Base-by-base conservation (phyloP, 208 protist species). In the Leishmania tropica region DNA sequence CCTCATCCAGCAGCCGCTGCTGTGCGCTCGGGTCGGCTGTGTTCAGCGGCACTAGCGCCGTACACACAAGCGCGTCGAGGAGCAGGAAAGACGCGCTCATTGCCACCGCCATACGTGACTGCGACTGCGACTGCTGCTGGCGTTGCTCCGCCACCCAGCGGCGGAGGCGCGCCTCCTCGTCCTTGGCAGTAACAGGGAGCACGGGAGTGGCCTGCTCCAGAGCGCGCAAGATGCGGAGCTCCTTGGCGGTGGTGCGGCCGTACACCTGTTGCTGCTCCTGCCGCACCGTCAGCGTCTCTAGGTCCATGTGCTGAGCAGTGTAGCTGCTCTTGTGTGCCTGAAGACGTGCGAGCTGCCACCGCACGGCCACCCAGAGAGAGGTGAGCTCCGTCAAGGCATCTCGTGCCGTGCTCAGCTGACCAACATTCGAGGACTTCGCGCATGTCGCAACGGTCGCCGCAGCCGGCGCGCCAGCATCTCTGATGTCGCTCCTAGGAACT, bases 331-430 rank as follows among this genome's bases (percentile, higher is more conserved):
- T 80, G 80, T 91, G 87, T 40, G 87, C 58, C 37, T 84, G 89
- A 60, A 94, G 85, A 13, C 90, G 86, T 6, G 90, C 88, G 8
- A 87, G 74, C 42, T 90, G 80, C 90, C 89, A 95, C 62, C 89
- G 89, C 64, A 96, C 83, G 75, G 89, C 75, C 24, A 95, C 80
- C 81, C 85, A 81, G 35, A 79, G 64, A n/a, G 86, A 82, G 37
- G 90, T 95, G 53, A 96, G 86, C 73, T 93, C 90, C 28, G 94
- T 96, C 47, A 92, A 76, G 28, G 81, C 87, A 81, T 97, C 94
- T 40, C 90, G 86, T 28, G 93, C 81, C 31, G 83, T 78, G n/a
- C 53, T 73, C 15, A 85, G 78, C 17, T 58, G 73, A 31, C 8
- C 2, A 31, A 21, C 17, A 13, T 74, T 51, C 7, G 42, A 74